These are phyloP conservation scores for Seminavis robusta DNA, from an alignment of 108 stramenopile species.

Conservation along the genomic window DNA sequence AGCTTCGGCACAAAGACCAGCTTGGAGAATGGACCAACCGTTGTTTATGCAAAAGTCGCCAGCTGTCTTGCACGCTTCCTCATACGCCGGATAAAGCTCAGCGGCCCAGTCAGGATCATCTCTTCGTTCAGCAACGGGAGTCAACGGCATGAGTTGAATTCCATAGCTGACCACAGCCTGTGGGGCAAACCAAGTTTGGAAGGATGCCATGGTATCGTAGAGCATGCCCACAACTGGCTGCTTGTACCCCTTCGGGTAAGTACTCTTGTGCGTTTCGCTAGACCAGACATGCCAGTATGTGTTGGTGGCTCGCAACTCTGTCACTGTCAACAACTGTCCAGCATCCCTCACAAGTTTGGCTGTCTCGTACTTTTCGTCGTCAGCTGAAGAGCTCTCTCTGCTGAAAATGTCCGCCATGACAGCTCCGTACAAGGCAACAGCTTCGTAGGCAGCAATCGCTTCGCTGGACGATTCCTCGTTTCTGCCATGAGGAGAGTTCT, in stretches of 20 bases:
- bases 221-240: conserved; percentile 70
- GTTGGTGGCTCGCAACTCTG: conserved; percentile 69
- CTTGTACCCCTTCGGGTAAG: conserved; percentile 45
- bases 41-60: conserved; percentile 34
- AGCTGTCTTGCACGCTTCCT: conserved; percentile 44
- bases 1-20: conserved; percentile 46
- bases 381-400: no score
- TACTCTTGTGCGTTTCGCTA: conserved; percentile 28
- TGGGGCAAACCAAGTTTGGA: conserved; percentile 47
- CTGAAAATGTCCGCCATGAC: conserved; percentile 43
- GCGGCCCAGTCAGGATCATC: conserved; percentile 71
- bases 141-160: conserved; percentile 82
- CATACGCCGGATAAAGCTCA: conserved; percentile 58
- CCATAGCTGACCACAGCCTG: conserved; percentile 38
- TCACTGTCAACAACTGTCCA: conserved; percentile 61
- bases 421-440: conserved; percentile 72
- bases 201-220: conserved; percentile 49
- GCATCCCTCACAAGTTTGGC: conserved; percentile 51
- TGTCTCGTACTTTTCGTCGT: no score
- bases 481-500: conserved; percentile 77
- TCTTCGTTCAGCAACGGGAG: conserved; percentile 66
- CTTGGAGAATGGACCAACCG: conserved; percentile 54
- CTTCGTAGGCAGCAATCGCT: conserved; percentile 89
- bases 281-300: conserved; percentile 85
- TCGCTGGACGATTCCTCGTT: conserved; percentile 89